A percentile compares a stretch with the other conserved stretches of the same genome.
phyloP scores from a whole-genome alignment of 352 stramenopile genomes.

The Pythium aphanidermatum region DNA sequence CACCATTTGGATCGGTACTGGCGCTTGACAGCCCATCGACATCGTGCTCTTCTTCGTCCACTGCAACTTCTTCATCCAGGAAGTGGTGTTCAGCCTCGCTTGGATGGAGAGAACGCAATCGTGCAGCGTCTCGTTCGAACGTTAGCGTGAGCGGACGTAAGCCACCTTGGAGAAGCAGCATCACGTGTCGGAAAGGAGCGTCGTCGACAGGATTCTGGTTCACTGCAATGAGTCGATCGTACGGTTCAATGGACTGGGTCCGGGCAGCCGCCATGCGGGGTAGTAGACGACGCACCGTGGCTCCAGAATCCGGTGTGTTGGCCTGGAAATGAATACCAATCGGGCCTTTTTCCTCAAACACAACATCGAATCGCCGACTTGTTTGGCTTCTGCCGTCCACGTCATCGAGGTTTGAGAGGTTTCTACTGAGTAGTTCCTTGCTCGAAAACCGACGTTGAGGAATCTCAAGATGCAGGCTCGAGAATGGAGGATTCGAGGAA shows the following conservation, averaged over 20 bases:
- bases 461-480: slow-evolving; percentile 4
- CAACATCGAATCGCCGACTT: slow-evolving; percentile 46
- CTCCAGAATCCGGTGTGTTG: slow-evolving; percentile 57
- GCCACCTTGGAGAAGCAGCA: slow-evolving; percentile 74
- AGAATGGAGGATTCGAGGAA: not conserved
- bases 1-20: slow-evolving; percentile 1
- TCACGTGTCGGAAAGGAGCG: slow-evolving; percentile 74
- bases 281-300: slow-evolving; percentile 52
- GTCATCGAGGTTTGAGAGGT: no score
- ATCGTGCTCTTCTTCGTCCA: slow-evolving; percentile 29
- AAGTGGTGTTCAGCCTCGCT: slow-evolving; percentile 5
- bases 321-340: slow-evolving; percentile 84
- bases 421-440: no score
- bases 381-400: not conserved
- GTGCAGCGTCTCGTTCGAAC: slow-evolving; percentile 43
- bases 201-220: slow-evolving; percentile 63
- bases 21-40: slow-evolving; percentile 20
- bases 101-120: not conserved
- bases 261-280: slow-evolving; percentile 49
- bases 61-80: slow-evolving; percentile 54
- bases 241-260: slow-evolving; percentile 41
- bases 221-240: slow-evolving; percentile 68
- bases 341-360: slow-evolving; percentile 63
- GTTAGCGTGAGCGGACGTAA: slow-evolving; percentile 70
- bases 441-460: slow-evolving; percentile 3